Evolutionary conservation across 2,329 filamentous ascomycete genomes (phyloP).

Genomic region (Ophiostoma ulmi): DNA sequence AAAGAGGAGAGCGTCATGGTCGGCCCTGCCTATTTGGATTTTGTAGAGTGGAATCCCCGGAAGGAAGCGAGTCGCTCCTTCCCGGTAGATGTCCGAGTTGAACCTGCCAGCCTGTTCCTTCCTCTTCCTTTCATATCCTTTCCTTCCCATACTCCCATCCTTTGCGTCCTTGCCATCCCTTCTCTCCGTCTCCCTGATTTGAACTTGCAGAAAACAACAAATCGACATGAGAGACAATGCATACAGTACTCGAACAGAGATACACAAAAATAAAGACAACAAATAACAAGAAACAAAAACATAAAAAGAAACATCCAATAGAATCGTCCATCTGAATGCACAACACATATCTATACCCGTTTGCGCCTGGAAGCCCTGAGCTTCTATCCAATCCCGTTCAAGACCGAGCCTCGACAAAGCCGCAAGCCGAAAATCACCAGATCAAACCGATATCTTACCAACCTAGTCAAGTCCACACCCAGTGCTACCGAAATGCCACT

Average conservation of each 20-base stretch:
- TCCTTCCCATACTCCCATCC: neutral
- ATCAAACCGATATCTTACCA: neutral
- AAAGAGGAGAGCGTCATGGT: constrained; percentile 4
- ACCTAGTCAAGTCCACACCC: neutral
- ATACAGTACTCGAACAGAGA: neutral
- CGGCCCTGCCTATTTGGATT: neutral
- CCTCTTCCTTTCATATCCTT: neutral
- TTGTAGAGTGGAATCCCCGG: neutral
- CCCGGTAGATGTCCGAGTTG: neutral
- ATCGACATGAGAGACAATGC: neutral
- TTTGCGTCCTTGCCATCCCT: too few relatives aligned
- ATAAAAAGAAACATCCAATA: neutral
- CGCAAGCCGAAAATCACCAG: constrained; percentile 4
- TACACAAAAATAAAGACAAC: neutral
- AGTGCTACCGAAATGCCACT: neutral
- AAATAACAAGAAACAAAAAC: neutral
- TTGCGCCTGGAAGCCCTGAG: constrained; percentile 4
- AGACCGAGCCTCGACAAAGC: neutral
- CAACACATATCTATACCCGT: neutral
- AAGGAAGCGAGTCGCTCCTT: neutral
- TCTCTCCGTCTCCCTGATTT: neutral
- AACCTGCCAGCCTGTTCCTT: neutral
- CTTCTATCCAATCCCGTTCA: constrained; percentile 10
- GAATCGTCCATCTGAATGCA: neutral
- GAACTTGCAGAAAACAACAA: constrained; percentile 2